Evolutionary conservation across 1,284 basidiomycete genomes (phyloP), one percentile per base, ranked within the genome.

Genomic region (Baeospora myosura): DNA sequence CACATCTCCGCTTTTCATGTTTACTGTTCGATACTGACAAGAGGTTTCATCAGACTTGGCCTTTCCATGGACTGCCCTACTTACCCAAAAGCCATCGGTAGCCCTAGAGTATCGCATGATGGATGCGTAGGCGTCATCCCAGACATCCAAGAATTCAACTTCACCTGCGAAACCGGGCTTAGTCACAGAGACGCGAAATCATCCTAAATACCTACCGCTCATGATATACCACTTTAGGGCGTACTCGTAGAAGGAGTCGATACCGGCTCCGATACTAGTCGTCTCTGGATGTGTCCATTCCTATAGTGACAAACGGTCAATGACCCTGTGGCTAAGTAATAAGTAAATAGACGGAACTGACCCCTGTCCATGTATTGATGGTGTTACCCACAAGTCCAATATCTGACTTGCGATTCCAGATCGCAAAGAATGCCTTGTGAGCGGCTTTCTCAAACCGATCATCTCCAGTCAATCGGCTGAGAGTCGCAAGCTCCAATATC

Each of bases 161-260:
- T 96, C 93, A 25, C 89, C 89, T 90, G 48, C 25, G 11, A 17
- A n/a, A n/a, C 24, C 25, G 33, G 10, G n/a, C 18, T 12, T 16
- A 34, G 4, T 34, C n/a, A 8, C 26, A 8, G 26, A 20, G 7
- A 34, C 11, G 4, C 18, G n/a, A 38, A 26, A 6, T 4, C 25
- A 30, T 10, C 11, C 17, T 21, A 17, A 42, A 24, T 23, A 69
- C 75, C 34, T 52, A 89, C 89, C 88, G 49, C 88, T 88, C 57
- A 95, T 59, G 34, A 96, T 83, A 52, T 92, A 94, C 81, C 84
- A 88, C 57, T 88, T 89, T 35, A 89, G 59, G 12, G 87, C 89
- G 58, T 93, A 95, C 62, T 97, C 93, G 57, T 86, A 93, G 59
- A 93, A 95, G 6, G 88, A 92, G 59, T 96, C 92, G 39, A 94